phyloP scores from a whole-genome alignment of 164 flowering plant genomes.

The Vitis labrusca region DNA sequence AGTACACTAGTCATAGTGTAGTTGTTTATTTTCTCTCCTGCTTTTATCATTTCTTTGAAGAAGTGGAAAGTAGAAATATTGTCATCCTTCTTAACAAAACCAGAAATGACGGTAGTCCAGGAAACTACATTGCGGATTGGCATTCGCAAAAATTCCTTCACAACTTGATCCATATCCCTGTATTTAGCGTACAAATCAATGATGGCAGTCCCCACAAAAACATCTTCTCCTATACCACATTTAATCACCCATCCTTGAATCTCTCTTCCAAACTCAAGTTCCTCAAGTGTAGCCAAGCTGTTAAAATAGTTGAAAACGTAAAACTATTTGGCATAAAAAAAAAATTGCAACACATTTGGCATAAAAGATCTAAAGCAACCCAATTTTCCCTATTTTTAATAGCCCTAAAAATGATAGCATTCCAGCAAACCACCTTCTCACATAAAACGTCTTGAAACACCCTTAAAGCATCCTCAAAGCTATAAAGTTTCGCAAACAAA shows the following conservation, averaged over 20 bases:
- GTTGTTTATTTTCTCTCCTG: conserved; percentile 45
- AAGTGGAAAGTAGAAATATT: conserved; percentile 42
- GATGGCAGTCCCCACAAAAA: conserved; percentile 63
- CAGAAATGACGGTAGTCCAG: conserved; percentile 74
- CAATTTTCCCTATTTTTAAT: conserved; percentile 48
- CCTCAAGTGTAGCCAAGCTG: conserved; percentile 63
- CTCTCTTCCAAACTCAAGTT: conserved; percentile 50
- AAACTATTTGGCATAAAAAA: conserved; percentile 46
- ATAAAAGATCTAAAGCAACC: conserved; percentile 57
- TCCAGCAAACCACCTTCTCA: conserved; percentile 80
- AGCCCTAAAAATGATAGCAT: conserved; percentile 67
- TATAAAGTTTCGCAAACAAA: conserved; percentile 45
- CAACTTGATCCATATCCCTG: conserved; percentile 60
- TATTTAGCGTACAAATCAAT: conserved; percentile 71
- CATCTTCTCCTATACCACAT: conserved; percentile 47
- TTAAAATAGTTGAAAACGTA: conserved; percentile 62
- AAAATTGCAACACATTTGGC: conserved; percentile 34
- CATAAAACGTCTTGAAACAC: conserved; percentile 53
- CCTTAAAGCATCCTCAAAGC: conserved; percentile 60
- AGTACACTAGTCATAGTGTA: conserved; percentile 65
- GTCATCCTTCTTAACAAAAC: conserved; percentile 59
- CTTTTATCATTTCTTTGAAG: conserved; percentile 54
- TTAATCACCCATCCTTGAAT: conserved; percentile 65
- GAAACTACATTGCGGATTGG: conserved; percentile 67
- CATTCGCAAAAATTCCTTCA: conserved; percentile 51